These are phyloP conservation scores for Eimeria tenella DNA, from an alignment of 169 alveolate species.

Conservation along the genomic window DNA sequence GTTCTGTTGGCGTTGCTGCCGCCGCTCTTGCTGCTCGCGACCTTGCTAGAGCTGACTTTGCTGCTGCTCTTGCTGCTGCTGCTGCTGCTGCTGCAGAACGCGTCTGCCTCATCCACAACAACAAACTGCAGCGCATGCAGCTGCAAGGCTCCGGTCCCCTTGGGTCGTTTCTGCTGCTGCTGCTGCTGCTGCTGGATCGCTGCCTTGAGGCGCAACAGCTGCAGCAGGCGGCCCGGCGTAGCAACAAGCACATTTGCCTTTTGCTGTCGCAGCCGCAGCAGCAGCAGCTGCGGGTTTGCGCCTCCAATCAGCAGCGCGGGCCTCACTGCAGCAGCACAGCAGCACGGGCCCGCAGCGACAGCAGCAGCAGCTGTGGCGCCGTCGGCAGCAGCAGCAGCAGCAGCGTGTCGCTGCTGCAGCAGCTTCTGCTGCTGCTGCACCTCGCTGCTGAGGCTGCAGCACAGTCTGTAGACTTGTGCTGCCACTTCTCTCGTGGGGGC, in stretches of 20 bases:
- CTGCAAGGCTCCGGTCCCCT: conserved; percentile 3
- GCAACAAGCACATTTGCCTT: conserved; percentile 30
- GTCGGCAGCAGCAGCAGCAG: not conserved
- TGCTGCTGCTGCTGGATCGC: not conserved
- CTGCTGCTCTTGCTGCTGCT: conserved; percentile 1
- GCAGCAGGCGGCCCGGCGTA: conserved; percentile 58
- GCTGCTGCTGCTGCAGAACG: conserved; percentile 49
- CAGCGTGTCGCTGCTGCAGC: not conserved
- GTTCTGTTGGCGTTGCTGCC: conserved; percentile 5
- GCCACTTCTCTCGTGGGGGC: conserved; percentile 76
- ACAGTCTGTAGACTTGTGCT: conserved; percentile 67
- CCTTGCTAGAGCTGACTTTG: not conserved
- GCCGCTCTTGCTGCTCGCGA: not conserved
- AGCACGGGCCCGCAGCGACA: not conserved
- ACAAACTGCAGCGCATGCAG: not conserved
- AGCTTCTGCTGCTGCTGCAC: not conserved
- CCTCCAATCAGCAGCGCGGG: conserved; percentile 60
- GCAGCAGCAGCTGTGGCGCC: not conserved
- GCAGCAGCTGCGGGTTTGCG: conserved; percentile 32
- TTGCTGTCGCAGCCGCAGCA: conserved; percentile 17
- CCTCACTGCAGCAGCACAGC: conserved; percentile 35
- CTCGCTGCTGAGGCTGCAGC: conserved; percentile 29
- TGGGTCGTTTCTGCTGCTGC: conserved; percentile 38
- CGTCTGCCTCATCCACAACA: conserved; percentile 16
- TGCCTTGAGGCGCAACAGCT: conserved; percentile 21